Percentiles rank a stretch among this genome's conserved stretches.
Conservation (phyloP, 768 basidiomycete species). For the Serendipita vermifera region DNA sequence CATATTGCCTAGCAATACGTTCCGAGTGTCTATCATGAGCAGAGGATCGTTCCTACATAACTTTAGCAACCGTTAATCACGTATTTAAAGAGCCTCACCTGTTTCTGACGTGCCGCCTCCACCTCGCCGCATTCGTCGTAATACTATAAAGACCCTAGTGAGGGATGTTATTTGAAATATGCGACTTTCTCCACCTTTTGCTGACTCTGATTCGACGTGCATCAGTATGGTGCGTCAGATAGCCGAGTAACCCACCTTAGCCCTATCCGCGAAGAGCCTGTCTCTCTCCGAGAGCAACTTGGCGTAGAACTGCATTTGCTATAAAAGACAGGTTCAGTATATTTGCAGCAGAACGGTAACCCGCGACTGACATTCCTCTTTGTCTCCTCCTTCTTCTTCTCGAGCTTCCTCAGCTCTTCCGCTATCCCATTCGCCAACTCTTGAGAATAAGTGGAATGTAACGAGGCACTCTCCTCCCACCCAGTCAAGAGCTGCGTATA, state of each 20-base stretch:
- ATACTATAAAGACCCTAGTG: constrained; percentile 36
- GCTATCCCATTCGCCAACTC: constrained; percentile 43
- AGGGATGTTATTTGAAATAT: neutral
- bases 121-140: constrained; percentile 66
- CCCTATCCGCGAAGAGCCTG: constrained; percentile 48
- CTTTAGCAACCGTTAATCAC: neutral
- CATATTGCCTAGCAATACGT: constrained; percentile 56
- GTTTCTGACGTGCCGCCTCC: constrained; percentile 64
- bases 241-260: constrained; percentile 49
- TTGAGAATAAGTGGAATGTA: constrained; percentile 57
- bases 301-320: constrained; percentile 62
- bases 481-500: constrained; percentile 56
- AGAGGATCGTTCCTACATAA: constrained; percentile 11
- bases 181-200: no score
- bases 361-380: constrained; percentile 46
- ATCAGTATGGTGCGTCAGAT: no score
- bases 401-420: constrained; percentile 47
- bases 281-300: constrained; percentile 61
- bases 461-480: constrained; percentile 46
- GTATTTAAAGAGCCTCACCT: constrained; percentile 32
- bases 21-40: constrained; percentile 54
- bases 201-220: no score
- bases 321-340: neutral
- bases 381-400: constrained; percentile 48
- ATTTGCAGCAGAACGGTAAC: neutral